Evolutionary conservation across 495 filamentous ascomycete species (phyloP).

Genomic region (Aspergillus ellipticus): DNA sequence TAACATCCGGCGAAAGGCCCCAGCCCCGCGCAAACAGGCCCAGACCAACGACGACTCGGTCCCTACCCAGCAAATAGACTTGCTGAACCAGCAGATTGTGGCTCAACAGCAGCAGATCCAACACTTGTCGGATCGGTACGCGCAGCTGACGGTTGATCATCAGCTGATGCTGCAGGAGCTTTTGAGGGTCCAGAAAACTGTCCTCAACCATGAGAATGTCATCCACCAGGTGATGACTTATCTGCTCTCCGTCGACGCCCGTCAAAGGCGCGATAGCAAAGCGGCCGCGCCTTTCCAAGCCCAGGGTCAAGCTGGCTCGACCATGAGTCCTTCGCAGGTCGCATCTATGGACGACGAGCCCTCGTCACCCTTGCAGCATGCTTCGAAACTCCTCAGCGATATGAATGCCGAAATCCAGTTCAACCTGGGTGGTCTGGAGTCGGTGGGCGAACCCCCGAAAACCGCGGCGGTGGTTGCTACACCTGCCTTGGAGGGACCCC

Average conservation of each 20-base stretch:
- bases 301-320: slow-evolving; percentile 30
- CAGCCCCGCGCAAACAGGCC: slow-evolving; percentile 77
- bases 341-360: slow-evolving; percentile 62
- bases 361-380: slow-evolving; percentile 79
- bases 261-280: slow-evolving; percentile 60
- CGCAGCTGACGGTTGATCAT: slow-evolving; percentile 80
- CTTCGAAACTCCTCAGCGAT: slow-evolving; percentile 81
- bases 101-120: slow-evolving; percentile 92
- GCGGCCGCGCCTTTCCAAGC: slow-evolving; percentile 43
- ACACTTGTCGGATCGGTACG: slow-evolving; percentile 76
- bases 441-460: slow-evolving; percentile 70
- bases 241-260: slow-evolving; percentile 61
- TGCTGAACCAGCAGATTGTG: slow-evolving; percentile 80
- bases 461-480: slow-evolving; percentile 42
- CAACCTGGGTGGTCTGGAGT: slow-evolving; percentile 70
- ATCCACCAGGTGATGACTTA: slow-evolving; percentile 74
- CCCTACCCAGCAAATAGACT: slow-evolving; percentile 82
- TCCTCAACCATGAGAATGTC: slow-evolving; percentile 75
- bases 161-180: slow-evolving; percentile 84
- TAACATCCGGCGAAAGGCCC: slow-evolving; percentile 94
- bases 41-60: slow-evolving; percentile 65
- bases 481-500: slow-evolving; percentile 37
- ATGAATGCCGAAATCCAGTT: slow-evolving; percentile 76
- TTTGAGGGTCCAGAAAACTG: slow-evolving; percentile 81
- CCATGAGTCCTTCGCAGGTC: slow-evolving; percentile 41